phyloP scores from a whole-genome alignment of 2,329 filamentous ascomycete species.

The Neurospora crassa region DNA sequence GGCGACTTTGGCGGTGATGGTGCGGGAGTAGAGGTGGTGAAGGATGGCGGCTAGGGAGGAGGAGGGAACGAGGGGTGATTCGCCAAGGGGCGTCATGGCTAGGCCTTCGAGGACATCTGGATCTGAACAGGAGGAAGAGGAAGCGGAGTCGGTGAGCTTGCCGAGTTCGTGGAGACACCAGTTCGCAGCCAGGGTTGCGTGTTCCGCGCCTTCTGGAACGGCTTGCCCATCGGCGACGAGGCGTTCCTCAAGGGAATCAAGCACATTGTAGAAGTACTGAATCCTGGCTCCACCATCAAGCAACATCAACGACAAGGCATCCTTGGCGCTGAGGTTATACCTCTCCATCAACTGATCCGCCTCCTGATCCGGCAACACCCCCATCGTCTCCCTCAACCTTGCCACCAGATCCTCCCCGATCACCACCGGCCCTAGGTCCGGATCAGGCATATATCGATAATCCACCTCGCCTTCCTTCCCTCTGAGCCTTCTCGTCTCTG shows the following conservation, averaged over 20 bases:
- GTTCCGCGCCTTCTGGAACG: conserved; percentile 20
- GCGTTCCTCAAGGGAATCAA: conserved; percentile 34
- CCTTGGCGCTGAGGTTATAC: conserved; percentile 67
- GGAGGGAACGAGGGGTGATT: conserved; percentile 36
- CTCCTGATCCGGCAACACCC: conserved; percentile 62
- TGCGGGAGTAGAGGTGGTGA: conserved; percentile 33
- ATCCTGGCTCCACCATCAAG: conserved; percentile 71
- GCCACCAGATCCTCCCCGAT: conserved; percentile 62
- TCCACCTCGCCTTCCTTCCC: conserved; percentile 97
- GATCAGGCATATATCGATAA: conserved; percentile 97
- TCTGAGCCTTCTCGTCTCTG: conserved; percentile 69
- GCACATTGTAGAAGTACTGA: conserved; percentile 69
- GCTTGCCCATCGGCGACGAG: conserved; percentile 4
- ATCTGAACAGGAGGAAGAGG: background rate
- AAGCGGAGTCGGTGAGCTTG: conserved; percentile 47
- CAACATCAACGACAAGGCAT: conserved; percentile 69
- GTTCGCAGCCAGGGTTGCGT: conserved; percentile 44
- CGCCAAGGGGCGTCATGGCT: conserved; percentile 32
- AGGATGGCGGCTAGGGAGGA: conserved; percentile 41
- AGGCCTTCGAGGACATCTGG: conserved; percentile 8
- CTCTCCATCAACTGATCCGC: conserved; percentile 49
- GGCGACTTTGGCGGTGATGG: conserved; percentile 47
- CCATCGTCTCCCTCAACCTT: conserved; percentile 53
- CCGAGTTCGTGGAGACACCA: conserved; percentile 72
- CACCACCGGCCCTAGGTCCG: conserved; percentile 72